phyloP scores from a whole-genome alignment of 106 monocot species.

The Triglochin maritima region DNA sequence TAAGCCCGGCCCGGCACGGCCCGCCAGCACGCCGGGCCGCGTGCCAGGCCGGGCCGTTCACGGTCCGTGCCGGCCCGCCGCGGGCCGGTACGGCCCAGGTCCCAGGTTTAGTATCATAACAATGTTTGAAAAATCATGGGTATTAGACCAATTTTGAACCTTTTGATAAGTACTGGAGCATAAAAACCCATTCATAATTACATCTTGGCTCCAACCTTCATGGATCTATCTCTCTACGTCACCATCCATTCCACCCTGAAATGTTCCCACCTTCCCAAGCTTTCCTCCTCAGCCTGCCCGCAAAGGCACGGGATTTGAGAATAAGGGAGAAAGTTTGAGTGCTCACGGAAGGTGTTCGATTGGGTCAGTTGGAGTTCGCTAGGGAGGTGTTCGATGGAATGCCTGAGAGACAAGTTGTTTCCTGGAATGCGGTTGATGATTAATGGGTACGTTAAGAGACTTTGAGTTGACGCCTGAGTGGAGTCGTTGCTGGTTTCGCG shows the following conservation, averaged over 20 bases:
- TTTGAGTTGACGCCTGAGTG: constrained; percentile 32
- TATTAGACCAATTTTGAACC: too few species aligned
- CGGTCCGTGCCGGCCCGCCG: too few species aligned
- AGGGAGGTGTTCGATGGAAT: constrained; percentile 29
- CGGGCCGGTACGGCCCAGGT: too few species aligned
- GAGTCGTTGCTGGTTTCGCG: constrained; percentile 34
- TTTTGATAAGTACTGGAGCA: too few species aligned
- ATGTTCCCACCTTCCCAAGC: constrained; percentile 18
- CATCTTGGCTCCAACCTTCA: too few species aligned
- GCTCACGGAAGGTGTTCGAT: constrained; percentile 16
- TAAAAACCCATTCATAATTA: too few species aligned
- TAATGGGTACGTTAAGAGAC: constrained; percentile 22
- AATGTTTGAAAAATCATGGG: too few species aligned
- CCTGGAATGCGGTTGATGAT: constrained; percentile 43
- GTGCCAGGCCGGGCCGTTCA: too few species aligned
- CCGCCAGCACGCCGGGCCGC: too few species aligned
- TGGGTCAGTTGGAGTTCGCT: constrained; percentile 16
- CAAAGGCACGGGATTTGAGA: not conserved
- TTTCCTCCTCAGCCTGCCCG: constrained; percentile 31
- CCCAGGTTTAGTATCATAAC: too few species aligned
- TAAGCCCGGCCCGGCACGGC: too few species aligned
- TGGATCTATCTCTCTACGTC: constrained; percentile 23
- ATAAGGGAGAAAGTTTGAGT: constrained; percentile 14
- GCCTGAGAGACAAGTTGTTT: constrained; percentile 19
- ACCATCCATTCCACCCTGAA: constrained; percentile 11